Conservation (phyloP, 2,329 filamentous ascomycete genomes). For the Fusarium newnesense region DNA sequence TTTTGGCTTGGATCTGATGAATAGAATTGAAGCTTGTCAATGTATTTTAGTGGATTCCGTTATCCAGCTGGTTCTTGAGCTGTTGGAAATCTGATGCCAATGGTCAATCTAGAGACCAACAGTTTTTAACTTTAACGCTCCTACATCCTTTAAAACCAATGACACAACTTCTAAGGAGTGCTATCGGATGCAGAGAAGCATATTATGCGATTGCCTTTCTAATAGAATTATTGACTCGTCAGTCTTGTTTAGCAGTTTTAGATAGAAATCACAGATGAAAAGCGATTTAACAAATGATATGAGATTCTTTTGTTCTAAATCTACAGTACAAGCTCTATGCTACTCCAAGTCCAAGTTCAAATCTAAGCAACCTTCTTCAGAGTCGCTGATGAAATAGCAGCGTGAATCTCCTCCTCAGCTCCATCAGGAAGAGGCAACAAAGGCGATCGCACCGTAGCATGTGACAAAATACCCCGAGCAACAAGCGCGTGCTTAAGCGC, state of each 20-base stretch:
- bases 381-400: conserved; percentile 15
- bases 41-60: fast-evolving
- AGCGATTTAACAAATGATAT: neutral
- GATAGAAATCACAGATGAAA: neutral
- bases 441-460: conserved; percentile 59
- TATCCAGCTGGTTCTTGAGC: no score
- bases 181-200: fast-evolving
- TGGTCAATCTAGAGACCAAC: fast-evolving
- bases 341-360: neutral
- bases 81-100: no score
- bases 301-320: neutral
- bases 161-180: fast-evolving
- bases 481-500: conserved; percentile 63
- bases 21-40: fast-evolving
- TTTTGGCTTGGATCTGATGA: neutral
- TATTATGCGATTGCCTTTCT: fast-evolving
- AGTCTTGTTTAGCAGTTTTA: neutral
- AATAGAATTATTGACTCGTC: neutral
- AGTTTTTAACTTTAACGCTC: no score
- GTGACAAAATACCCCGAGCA: conserved; percentile 59
- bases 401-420: conserved; percentile 13
- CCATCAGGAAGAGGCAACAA: conserved; percentile 47
- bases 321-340: neutral
- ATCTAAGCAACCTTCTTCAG: conserved; percentile 5
- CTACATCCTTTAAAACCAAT: fast-evolving